A percentile compares a stretch with the other conserved stretches of the same genome.
These are phyloP conservation scores for Aphanoascus verrucosus DNA, from an alignment of 2,329 filamentous ascomycete genomes.

Conservation along the genomic window DNA sequence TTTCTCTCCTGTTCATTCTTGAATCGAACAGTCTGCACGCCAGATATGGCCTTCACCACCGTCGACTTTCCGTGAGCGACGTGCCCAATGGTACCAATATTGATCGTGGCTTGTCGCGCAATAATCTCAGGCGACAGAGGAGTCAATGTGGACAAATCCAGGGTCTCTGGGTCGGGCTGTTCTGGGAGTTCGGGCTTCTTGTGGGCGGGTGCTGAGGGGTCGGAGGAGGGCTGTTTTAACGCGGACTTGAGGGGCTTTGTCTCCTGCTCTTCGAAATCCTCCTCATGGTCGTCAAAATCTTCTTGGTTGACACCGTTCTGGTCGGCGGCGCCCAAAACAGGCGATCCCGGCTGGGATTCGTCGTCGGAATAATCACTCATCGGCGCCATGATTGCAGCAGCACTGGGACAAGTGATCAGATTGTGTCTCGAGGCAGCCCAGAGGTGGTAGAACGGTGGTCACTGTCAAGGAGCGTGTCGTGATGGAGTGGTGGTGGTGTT, in stretches of 20 bases:
- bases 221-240: slow-evolving; percentile 60
- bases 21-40: slow-evolving; percentile 96
- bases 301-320: slow-evolving; percentile 48
- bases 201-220: slow-evolving; percentile 36
- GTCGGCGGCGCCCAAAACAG: slow-evolving; percentile 37
- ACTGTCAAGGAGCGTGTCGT: not conserved
- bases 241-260: slow-evolving; percentile 69
- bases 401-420: not conserved
- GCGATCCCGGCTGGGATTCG: slow-evolving; percentile 46
- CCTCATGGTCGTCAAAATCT: slow-evolving; percentile 62
- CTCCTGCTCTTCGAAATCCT: slow-evolving; percentile 45
- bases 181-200: slow-evolving; percentile 62
- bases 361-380: slow-evolving; percentile 47
- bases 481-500: not conserved
- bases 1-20: slow-evolving; percentile 99
- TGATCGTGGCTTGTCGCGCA: slow-evolving; percentile 93
- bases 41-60: slow-evolving; percentile 97
- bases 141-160: slow-evolving; percentile 69
- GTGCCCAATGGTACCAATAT: slow-evolving; percentile 96
- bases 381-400: slow-evolving; percentile 39
- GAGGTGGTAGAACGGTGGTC: not conserved
- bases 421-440: not conserved
- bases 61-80: slow-evolving; percentile 99
- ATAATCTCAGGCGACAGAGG: slow-evolving; percentile 95
- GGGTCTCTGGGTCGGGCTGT: slow-evolving; percentile 82